phyloP scores from a whole-genome alignment of 2,329 filamentous ascomycete species.

The Grosmannia penicillata region DNA sequence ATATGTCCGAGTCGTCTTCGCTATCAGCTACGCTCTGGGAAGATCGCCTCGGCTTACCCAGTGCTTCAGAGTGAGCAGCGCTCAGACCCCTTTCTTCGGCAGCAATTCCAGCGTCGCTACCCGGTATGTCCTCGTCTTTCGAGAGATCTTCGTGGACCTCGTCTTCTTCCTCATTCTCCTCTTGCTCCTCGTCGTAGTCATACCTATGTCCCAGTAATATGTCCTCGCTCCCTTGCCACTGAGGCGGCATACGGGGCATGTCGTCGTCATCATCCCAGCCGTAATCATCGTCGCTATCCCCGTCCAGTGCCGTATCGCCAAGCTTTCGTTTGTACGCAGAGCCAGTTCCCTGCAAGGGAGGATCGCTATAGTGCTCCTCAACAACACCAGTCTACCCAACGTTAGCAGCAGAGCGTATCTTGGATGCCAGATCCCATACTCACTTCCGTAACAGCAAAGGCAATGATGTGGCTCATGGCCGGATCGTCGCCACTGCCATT shows the following conservation, averaged over 20 bases:
- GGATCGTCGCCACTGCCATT: conserved; percentile 33
- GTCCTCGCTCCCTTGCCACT: conserved; percentile 55
- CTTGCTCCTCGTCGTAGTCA: conserved; percentile 9
- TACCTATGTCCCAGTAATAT: conserved; percentile 29
- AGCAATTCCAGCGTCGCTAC: not conserved
- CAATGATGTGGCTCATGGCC: conserved; percentile 27
- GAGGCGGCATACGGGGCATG: conserved; percentile 44
- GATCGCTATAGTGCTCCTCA: conserved; percentile 27
- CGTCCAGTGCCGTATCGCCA: conserved; percentile 42
- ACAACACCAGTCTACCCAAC: conserved; percentile 2
- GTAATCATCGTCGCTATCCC: conserved; percentile 51
- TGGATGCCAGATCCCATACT: conserved; percentile 11
- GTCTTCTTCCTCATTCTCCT: conserved; percentile 3
- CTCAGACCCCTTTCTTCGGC: not conserved
- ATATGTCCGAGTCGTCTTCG: conserved; percentile 9
- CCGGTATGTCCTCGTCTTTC: not conserved
- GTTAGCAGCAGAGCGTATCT: not conserved
- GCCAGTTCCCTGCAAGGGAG: conserved; percentile 12
- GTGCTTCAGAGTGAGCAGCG: not conserved
- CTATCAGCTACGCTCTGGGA: conserved; percentile 10
- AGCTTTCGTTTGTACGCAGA: conserved; percentile 48
- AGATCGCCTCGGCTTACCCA: not conserved
- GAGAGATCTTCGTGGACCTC: not conserved
- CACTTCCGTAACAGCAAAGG: conserved; percentile 35
- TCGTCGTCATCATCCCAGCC: conserved; percentile 56